A percentile compares a stretch with the other conserved stretches of the same genome.
Conservation (phyloP, 345 rosid genomes). For the Eucalyptus tenuipes region DNA sequence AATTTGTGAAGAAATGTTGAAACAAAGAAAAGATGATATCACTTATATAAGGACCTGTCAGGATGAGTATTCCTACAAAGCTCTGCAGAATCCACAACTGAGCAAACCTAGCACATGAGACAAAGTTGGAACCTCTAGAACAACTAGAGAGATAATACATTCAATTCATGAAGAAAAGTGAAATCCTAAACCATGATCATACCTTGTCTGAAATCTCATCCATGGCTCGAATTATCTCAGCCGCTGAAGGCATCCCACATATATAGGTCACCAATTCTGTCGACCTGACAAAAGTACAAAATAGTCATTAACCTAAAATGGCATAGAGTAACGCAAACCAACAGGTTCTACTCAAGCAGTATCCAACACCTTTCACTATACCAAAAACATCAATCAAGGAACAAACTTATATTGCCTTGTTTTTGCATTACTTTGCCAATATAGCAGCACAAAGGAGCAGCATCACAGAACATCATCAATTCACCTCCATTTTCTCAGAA, state of each 20-base stretch:
- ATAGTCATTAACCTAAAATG: background rate
- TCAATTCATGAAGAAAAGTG: background rate
- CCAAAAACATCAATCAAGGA: background rate
- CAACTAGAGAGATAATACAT: background rate
- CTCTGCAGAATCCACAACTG: conserved; percentile 91
- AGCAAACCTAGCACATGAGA: conserved; percentile 54
- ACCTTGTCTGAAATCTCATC: conserved; percentile 88
- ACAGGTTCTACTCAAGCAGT: background rate
- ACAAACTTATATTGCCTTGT: background rate
- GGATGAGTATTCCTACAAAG: conserved; percentile 95
- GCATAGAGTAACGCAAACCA: background rate
- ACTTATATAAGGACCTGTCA: conserved; percentile 37
- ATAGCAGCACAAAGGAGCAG: background rate
- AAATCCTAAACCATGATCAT: background rate
- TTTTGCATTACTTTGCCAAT: background rate
- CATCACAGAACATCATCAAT: background rate
- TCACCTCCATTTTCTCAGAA: background rate
- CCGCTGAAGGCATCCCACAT: conserved; percentile 55
- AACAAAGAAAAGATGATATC: background rate
- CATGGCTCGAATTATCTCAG: conserved; percentile 66
- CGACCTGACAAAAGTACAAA: conserved; percentile 35
- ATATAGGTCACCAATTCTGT: conserved; percentile 57
- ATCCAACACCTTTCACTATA: background rate
- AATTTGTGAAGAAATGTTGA: background rate
- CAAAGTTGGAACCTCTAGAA: background rate